Conservation (phyloP, 1,139 yeast species). For the Pichia sp. region DNA sequence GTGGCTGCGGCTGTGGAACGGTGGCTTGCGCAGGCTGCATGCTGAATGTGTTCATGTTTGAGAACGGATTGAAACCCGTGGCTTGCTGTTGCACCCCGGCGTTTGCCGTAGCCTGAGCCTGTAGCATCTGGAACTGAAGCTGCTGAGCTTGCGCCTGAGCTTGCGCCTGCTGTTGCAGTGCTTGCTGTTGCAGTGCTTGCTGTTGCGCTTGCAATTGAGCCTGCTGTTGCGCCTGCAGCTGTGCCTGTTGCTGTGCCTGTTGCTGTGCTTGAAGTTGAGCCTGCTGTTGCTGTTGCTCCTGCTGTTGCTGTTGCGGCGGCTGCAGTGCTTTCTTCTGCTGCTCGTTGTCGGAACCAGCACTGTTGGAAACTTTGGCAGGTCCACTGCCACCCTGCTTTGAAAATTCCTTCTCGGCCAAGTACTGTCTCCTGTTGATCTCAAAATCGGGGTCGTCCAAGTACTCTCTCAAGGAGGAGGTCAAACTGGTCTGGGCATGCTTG, state of each 20-base stretch:
- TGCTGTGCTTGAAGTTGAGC: slow-evolving; percentile 16
- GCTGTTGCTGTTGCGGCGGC: slow-evolving; percentile 25
- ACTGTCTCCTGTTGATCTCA: slow-evolving; percentile 74
- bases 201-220: slow-evolving; percentile 9
- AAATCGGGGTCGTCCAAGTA: slow-evolving; percentile 84
- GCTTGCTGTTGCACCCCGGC: slow-evolving; percentile 17
- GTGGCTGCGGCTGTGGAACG: slow-evolving; percentile 18
- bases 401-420: slow-evolving; percentile 58
- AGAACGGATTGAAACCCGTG: slow-evolving; percentile 31
- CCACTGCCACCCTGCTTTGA: slow-evolving; percentile 7
- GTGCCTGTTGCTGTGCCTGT: slow-evolving; percentile 11
- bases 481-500: slow-evolving; percentile 94
- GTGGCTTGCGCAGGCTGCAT: slow-evolving; percentile 19
- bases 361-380: neutral
- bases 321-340: slow-evolving; percentile 22
- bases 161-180: slow-evolving; percentile 7
- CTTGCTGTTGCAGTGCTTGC: slow-evolving; percentile 11
- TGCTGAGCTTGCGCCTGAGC: slow-evolving; percentile 9
- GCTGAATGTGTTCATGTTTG: slow-evolving; percentile 18
- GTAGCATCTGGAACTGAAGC: slow-evolving; percentile 19
- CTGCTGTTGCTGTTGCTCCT: neutral
- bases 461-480: slow-evolving; percentile 81
- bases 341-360: slow-evolving; percentile 26
- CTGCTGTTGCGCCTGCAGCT: slow-evolving; percentile 6
- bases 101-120: slow-evolving; percentile 13